phyloP scores from a whole-genome alignment of 495 filamentous ascomycete species.

The Cercophora scortea region DNA sequence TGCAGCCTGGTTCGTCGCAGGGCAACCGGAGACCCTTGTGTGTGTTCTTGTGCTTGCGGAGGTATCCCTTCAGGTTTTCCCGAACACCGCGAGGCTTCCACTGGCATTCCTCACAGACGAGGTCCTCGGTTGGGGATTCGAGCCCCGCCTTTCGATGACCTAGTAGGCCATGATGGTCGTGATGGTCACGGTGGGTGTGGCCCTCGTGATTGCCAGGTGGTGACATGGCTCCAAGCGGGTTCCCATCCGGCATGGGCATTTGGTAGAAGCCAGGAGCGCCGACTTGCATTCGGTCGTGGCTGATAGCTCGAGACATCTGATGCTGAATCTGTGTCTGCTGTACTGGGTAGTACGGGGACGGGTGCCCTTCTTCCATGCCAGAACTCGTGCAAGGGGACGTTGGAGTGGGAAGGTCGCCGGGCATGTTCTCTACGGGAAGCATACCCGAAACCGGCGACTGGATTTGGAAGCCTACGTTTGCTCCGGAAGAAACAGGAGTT shows the following conservation, averaged over 20 bases:
- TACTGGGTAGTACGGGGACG: constrained; percentile 8
- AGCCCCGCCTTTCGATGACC: neutral
- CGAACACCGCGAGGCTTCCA: constrained; percentile 29
- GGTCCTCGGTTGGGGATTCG: constrained; percentile 16
- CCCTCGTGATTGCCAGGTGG: neutral
- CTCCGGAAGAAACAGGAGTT: constrained; percentile 7
- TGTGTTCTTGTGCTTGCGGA: constrained; percentile 32
- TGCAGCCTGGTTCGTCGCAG: constrained; percentile 26
- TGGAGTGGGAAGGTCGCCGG: constrained; percentile 5
- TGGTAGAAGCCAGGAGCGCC: constrained; percentile 7
- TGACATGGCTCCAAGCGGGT: constrained; percentile 6
- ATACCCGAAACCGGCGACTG: constrained; percentile 1
- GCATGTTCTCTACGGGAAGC: no score
- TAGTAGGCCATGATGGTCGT: constrained; percentile 2
- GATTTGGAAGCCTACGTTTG: constrained; percentile 2
- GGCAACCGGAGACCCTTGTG: constrained; percentile 25
- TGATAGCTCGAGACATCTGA: constrained; percentile 15
- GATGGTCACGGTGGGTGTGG: neutral
- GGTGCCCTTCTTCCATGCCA: neutral
- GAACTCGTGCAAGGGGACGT: constrained; percentile 6
- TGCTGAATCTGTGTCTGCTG: constrained; percentile 1
- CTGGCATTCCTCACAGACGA: constrained; percentile 29
- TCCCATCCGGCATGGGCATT: constrained; percentile 4
- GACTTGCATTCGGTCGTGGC: constrained; percentile 17
- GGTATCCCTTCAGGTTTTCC: constrained; percentile 29